Base-by-base conservation (phyloP, 768 basidiomycete genomes). In the Heimioporus sp. region DNA sequence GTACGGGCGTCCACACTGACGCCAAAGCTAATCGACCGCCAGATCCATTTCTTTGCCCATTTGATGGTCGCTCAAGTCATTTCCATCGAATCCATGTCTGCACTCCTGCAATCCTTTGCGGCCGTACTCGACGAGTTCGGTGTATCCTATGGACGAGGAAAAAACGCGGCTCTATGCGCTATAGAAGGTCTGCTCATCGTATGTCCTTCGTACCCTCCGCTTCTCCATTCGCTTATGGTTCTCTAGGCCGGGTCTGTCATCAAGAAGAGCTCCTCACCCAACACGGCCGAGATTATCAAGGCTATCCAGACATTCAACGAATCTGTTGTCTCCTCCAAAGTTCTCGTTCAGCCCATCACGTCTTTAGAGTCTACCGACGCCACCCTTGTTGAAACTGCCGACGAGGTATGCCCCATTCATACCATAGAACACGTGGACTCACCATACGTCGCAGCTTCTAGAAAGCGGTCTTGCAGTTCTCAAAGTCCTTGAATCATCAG, bases 21-120 rank as follows among this genome's bases (percentile, higher is more conserved):
- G 28, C 53, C 32, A 11, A 34, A 51, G 49, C 54, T 55, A 30
- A 63, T 44, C 21, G 11, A 43, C 5, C 13, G 34, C 46, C 36
- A 98, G 95, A 86, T 98, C 13, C 91, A 93, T 55, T 90, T 98
- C 68, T 97, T 98, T 64, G 87, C 94, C 2, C 90, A 95, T 63
- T 71, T 97, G 42, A 86, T 90, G 30, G 77, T 87, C 3, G 83
- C 91, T 2, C 79, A 80, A 49, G 71, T 95, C 2, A 79, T 98
- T 46, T 85, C 90, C 3, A 67, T 83, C 0, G 80, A 85, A 10
- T 95, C 94, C 3, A 82, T 98, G 77, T 74, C 88, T 40, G 78
- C 83, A 8, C 80, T 97, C 28, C 77, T 97, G 21, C 84, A 87
- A 56, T 88, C 93, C 0, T 91, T 97, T 66, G 83, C 85, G 3